phyloP scores from a whole-genome alignment of 441 rosid genomes.

The Rhodomyrtus psidioides region DNA sequence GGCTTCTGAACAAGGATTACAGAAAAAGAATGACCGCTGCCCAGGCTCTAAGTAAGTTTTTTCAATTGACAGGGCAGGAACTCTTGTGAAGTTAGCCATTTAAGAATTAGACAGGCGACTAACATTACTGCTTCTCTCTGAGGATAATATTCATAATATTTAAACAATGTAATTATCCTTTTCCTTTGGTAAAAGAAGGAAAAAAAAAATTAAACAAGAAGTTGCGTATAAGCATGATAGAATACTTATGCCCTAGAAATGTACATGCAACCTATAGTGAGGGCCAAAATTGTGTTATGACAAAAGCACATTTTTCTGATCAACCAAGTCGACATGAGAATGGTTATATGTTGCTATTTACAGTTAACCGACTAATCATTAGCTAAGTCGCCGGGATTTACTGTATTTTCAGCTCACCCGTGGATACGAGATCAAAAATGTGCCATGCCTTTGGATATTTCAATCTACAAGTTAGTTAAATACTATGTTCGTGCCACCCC shows the following conservation, averaged over 20 bases:
- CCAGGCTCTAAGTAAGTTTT: constrained; percentile 13
- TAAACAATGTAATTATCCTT: too few relatives aligned
- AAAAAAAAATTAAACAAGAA: too few relatives aligned
- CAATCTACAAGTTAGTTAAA: constrained; percentile 52
- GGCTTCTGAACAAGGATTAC: constrained; percentile 17
- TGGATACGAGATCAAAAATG: constrained; percentile 41
- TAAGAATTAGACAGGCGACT: background rate
- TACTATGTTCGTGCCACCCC: constrained; percentile 49
- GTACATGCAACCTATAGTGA: too few relatives aligned
- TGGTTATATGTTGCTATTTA: too few relatives aligned
- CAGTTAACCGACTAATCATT: background rate
- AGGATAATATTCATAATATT: background rate
- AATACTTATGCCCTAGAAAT: too few relatives aligned
- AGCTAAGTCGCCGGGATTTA: background rate
- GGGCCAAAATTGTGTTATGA: too few relatives aligned
- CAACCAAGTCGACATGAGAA: too few relatives aligned
- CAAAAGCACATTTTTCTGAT: too few relatives aligned
- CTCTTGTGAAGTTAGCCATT: background rate
- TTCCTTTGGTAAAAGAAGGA: too few relatives aligned
- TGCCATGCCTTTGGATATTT: constrained; percentile 48
- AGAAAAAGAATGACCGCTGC: constrained; percentile 15
- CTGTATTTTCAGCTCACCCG: constrained; percentile 35
- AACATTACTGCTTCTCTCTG: background rate
- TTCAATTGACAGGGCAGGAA: background rate
- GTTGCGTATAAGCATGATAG: too few relatives aligned